Base-by-base conservation (phyloP, 345 rosid genomes). In the Ceriops zippeliana region DNA sequence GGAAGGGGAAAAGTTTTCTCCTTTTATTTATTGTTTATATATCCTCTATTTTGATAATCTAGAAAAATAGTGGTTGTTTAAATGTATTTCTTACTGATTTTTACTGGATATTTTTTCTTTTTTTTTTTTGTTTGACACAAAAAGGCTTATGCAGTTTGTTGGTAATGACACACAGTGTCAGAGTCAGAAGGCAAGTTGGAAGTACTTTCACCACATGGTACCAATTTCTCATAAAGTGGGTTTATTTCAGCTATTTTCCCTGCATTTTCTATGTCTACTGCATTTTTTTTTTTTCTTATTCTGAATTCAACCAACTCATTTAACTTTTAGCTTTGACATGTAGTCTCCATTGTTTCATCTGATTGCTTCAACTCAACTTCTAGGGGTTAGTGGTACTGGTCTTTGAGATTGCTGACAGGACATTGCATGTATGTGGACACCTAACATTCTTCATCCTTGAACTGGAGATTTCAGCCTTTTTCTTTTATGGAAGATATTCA, bases 401-500 rank as follows among this genome's bases (percentile, higher is more conserved):
- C 61, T 58, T 67, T 53, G 61, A 60, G 53, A 69, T 66, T 58
- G 60, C 68, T 58, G 61, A 52, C 62, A 52, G 65, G 64, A 37
- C 60, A 52, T 73, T 81, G 65, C 68, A 65, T 27, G 60, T 52
- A 47, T 58, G 67, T 72, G 62, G 68, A 66, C 61, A 70, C 52
- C 52, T 51, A 35, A 26, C 62, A 61, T 72, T 72, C 70, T 61
- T 69, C 66, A 16, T 62, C 56, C 32, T 30, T 73, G 74, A 71
- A 80, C 76, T 67, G 58, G 46, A 70, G 35, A 46, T 67, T 77
- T 76, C 59, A 70, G 75, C 67, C 61, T 52, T 64, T 74, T 32
- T 70, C 69, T 51, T 27, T 8, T 49, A 93, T 89, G 98, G 92
- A 79, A 66, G 81, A 82, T 75, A 80, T 72, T 74, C 86, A 66